Percentiles rank a stretch among this genome's conserved stretches.
These are phyloP conservation scores for Phytophthora aleatoria DNA, from an alignment of 352 stramenopile species.

Conservation along the genomic window DNA sequence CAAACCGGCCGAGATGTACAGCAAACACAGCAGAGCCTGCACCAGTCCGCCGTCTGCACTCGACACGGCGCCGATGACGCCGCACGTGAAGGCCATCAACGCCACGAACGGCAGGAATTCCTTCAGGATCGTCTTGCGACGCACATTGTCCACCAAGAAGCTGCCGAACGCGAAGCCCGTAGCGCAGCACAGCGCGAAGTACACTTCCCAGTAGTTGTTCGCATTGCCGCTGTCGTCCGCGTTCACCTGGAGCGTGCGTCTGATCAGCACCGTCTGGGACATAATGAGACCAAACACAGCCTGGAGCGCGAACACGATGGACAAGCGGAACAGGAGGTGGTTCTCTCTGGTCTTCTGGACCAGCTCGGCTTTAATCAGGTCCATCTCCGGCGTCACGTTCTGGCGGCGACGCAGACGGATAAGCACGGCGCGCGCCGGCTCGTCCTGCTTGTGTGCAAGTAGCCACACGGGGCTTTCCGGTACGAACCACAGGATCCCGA, in stretches of 20 bases:
- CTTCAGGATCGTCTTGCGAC: slow-evolving; percentile 90
- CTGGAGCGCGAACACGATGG: slow-evolving; percentile 66
- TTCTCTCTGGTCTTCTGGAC: slow-evolving; percentile 47
- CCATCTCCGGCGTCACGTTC: slow-evolving; percentile 71
- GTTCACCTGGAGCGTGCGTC: slow-evolving; percentile 45
- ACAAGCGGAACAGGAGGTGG: slow-evolving; percentile 69
- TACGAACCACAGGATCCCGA: slow-evolving; percentile 64
- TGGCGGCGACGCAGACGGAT: slow-evolving; percentile 68
- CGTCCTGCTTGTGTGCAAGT: slow-evolving; percentile 55
- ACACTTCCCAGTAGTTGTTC: slow-evolving; percentile 60
- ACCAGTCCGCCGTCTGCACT: slow-evolving; percentile 44
- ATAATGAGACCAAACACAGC: slow-evolving; percentile 68
- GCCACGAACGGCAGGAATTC: slow-evolving; percentile 82
- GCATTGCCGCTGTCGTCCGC: slow-evolving; percentile 19
- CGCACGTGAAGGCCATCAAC: slow-evolving; percentile 64
- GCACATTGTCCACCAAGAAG: slow-evolving; percentile 83
- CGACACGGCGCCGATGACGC: slow-evolving; percentile 49
- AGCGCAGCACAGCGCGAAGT: slow-evolving; percentile 52
- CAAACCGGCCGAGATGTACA: slow-evolving; percentile 70
- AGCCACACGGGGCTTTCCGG: slow-evolving; percentile 86
- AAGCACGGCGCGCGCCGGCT: slow-evolving; percentile 56
- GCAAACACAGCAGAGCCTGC: slow-evolving; percentile 55
- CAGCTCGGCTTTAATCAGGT: slow-evolving; percentile 60
- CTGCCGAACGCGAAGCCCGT: slow-evolving; percentile 71
- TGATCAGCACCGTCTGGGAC: slow-evolving; percentile 66